Base-by-base conservation (phyloP, 805 yeast species). In the Wickerhamiella allomyrinae region DNA sequence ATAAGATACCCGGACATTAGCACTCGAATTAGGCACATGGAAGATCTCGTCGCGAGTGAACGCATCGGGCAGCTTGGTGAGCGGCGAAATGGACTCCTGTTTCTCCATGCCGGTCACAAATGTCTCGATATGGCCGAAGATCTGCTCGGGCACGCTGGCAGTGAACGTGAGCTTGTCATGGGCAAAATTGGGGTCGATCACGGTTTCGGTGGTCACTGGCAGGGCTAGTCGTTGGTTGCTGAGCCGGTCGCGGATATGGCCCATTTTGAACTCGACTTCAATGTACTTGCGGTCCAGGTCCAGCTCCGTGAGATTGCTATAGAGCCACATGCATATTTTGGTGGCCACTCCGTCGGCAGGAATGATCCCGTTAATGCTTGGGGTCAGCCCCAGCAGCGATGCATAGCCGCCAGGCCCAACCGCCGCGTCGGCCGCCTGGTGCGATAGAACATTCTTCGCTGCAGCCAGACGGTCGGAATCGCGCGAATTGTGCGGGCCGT, bases 311-410 rank as follows among this genome's bases (percentile, higher is more conserved):
- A 85, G 67, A 48, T 82, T 79, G 15, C 93, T 86, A 67, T 80
- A 86, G 7, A 87, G 69, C 96, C 96, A 87, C 51, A 79, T 84
- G 19, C 91, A 80, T 6, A 87, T 75, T 25, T 82, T 74, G 54
- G 87, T 74, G 5, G 87, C 80, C 45, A 83, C 66, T 52, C 84
- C 89, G 54, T 84, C 85, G 38, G 82, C 73, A 1, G 91, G 91
- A 35, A 76, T 76, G 1, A 80, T 69, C 5, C 86, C 87, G 0
- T 85, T 77, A 14, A 84, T 70, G 34, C 85, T 73, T 39, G 73
- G 59, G 0, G 70, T 58, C 17, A 66, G 55, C 24, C 67, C 71
- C 39, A 56, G 59, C 50, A 57, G 44, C 13, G 56, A 43, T 6
- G 38, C 35, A 24, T 42, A 42, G 8, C 54, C 52, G 4, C 54